Base-by-base conservation (phyloP, 768 basidiomycete genomes). In the Agrocybe praecox region DNA sequence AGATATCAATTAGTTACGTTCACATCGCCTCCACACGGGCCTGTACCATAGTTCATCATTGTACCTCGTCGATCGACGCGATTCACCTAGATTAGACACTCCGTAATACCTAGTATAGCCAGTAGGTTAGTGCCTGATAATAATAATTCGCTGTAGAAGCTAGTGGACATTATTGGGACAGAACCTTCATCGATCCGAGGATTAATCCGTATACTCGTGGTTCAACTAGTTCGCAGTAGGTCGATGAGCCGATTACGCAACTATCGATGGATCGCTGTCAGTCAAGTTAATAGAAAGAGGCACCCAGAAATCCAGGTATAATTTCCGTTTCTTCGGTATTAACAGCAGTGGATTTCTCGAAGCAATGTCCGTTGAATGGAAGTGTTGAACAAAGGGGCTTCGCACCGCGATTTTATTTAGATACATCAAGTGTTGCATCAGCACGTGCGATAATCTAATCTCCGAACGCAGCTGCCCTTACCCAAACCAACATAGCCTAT, bases 401-500 rank as follows among this genome's bases (percentile, higher is more conserved):
- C n/a, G n/a, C n/a, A n/a, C n/a, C n/a, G n/a, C n/a, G n/a, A 9
- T 29, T 29, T 29, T 29, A 29, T 29, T 29, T 29, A n/a, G n/a
- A n/a, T n/a, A 29, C 26, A 29, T 29, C 26, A 29, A 29, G 49
- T 19, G 24, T 15, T 46, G 19, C 19, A 22, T 45, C 15, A 48
- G 54, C 64, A 63, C 62, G 62, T 65, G 64, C 60, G 65, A 71
- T 71, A 48, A 66, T 64, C 69, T 69, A 71, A 72, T 72, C 71
- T 67, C 62, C 65, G 67, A 69, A 64, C 65, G 64, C 54, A 55
- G 54, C 59, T 53, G 58, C 67, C 69, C 65, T 67, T 65, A 59
- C 65, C 64, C 61, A 65, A 54, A 50, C 63, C 60, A 65, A 64
- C 61, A 52, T 57, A 56, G 55, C 65, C 60, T 64, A 63, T 64